These are phyloP conservation scores for Zasmidium citrigriseum DNA, from an alignment of 2,329 filamentous ascomycete genomes.

Conservation along the genomic window DNA sequence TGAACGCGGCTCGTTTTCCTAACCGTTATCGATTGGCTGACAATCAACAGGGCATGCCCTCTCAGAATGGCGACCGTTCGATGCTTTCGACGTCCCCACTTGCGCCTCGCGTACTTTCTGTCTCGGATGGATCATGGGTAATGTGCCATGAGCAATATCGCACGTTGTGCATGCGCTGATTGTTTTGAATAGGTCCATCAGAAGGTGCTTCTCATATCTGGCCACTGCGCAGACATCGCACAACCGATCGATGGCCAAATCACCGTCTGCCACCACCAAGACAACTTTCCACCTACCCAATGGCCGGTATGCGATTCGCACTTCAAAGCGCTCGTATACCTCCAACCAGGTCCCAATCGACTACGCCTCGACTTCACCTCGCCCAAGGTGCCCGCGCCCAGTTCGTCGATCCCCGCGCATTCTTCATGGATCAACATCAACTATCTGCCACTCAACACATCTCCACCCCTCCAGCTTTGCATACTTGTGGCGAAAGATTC, in stretches of 20 bases:
- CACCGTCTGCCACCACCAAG: slow-evolving; percentile 78
- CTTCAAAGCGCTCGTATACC: slow-evolving; percentile 88
- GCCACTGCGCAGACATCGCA: slow-evolving; percentile 74
- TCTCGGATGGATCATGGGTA: slow-evolving; percentile 84
- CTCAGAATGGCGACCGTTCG: slow-evolving; percentile 27
- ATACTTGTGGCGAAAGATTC: slow-evolving; percentile 89
- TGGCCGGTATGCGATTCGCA: slow-evolving; percentile 90
- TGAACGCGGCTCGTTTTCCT: slow-evolving; percentile 14
- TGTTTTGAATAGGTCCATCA: slow-evolving; percentile 71
- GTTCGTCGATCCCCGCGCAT: slow-evolving; percentile 69
- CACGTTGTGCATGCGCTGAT: too few species aligned
- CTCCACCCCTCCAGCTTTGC: slow-evolving; percentile 85
- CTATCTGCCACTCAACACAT: slow-evolving; percentile 75
- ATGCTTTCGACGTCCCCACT: slow-evolving; percentile 65
- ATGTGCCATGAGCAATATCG: slow-evolving; percentile 8
- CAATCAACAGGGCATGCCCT: slow-evolving; percentile 19
- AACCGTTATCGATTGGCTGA: not conserved
- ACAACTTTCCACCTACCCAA: slow-evolving; percentile 75
- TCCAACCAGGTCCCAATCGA: slow-evolving; percentile 88
- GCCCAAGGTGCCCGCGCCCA: slow-evolving; percentile 73
- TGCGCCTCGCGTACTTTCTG: slow-evolving; percentile 76
- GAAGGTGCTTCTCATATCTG: slow-evolving; percentile 80
- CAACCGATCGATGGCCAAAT: slow-evolving; percentile 75
- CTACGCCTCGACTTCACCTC: slow-evolving; percentile 83
- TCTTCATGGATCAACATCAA: slow-evolving; percentile 80